These are phyloP conservation scores for Chlorella sorokiniana DNA, from an alignment of 139 green algal species.

Conservation along the genomic window DNA sequence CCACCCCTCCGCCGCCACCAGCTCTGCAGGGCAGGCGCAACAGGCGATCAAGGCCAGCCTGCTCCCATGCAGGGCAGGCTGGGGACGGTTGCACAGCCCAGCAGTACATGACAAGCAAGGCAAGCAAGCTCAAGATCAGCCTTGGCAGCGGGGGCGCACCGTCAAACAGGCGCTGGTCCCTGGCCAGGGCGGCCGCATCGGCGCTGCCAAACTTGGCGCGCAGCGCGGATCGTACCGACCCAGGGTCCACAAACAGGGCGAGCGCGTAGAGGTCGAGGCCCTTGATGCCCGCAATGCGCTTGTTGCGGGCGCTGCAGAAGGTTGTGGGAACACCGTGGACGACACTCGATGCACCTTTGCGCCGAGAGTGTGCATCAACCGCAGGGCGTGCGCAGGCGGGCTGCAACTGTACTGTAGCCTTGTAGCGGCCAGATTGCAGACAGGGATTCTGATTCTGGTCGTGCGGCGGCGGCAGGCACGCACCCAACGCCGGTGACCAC, in stretches of 20 bases:
- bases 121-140: background rate
- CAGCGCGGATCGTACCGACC: slow-evolving; percentile 53
- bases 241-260: slow-evolving; percentile 69
- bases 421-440: background rate
- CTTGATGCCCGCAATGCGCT: slow-evolving; percentile 48
- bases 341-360: background rate
- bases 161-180: slow-evolving; percentile 52
- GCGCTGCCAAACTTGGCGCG: slow-evolving; percentile 38
- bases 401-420: background rate
- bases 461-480: background rate
- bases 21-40: slow-evolving; percentile 31
- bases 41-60: background rate
- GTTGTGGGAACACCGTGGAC: background rate
- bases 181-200: slow-evolving; percentile 11
- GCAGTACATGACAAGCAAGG: no score
- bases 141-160: slow-evolving; percentile 21
- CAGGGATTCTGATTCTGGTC: no score
- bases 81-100: background rate
- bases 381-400: background rate
- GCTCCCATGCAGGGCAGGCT: background rate
- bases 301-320: slow-evolving; percentile 9
- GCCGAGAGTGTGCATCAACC: background rate
- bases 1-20: slow-evolving; percentile 45
- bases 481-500: slow-evolving; percentile 16
- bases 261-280: slow-evolving; percentile 58